phyloP scores from a whole-genome alignment of 352 stramenopile species.

The Phytopythium kandeliae region DNA sequence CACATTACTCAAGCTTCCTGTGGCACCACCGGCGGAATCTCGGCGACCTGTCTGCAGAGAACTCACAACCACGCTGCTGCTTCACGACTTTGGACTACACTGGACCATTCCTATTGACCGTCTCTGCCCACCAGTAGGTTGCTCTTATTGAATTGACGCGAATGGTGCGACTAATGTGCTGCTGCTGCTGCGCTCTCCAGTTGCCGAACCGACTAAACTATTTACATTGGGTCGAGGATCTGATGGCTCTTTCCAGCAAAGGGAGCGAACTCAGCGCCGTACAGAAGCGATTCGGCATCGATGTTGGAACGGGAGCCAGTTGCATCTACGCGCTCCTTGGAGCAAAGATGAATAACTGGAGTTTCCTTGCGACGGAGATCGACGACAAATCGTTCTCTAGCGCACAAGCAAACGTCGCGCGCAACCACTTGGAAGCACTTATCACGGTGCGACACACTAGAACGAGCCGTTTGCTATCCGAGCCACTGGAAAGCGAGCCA shows the following conservation, averaged over 20 bases:
- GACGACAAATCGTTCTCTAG: conserved; percentile 79
- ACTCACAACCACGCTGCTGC: conserved; percentile 90
- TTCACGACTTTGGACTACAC: conserved; percentile 87
- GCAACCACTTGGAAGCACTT: conserved; percentile 77
- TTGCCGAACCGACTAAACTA: conserved; percentile 93
- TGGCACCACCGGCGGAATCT: no score
- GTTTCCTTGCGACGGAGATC: conserved; percentile 94
- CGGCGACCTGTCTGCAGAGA: conserved; percentile 63
- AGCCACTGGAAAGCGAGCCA: conserved; percentile 34
- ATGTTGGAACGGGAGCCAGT: conserved; percentile 94
- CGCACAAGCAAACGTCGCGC: conserved; percentile 81
- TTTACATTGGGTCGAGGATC: conserved; percentile 93
- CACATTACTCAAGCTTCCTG: no score
- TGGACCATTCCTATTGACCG: conserved; percentile 90
- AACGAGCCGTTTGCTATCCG: conserved; percentile 35
- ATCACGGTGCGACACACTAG: conserved; percentile 48
- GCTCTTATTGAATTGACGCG: neutral
- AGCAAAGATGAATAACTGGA: conserved; percentile 81
- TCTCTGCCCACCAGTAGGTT: conserved; percentile 91
- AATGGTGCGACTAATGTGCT: no score
- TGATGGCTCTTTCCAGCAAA: conserved; percentile 36
- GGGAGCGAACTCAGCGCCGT: neutral
- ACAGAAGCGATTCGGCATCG: conserved; percentile 65
- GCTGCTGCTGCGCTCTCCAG: no score
- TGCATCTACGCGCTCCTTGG: conserved; percentile 96